Base-by-base conservation (phyloP, 306 rosid species). In the Corylus americana region DNA sequence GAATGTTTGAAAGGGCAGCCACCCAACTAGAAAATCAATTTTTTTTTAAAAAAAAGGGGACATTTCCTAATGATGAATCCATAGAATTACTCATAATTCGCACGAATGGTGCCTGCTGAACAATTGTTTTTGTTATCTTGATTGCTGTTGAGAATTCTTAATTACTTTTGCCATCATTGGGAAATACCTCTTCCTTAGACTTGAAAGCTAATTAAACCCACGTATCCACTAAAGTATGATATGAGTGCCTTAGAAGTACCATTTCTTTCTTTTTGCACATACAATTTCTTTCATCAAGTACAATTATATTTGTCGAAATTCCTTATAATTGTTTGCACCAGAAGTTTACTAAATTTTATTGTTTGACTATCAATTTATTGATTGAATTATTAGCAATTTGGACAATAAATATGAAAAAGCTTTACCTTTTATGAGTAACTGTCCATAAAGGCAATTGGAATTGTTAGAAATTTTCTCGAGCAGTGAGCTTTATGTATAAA, bases 221-320 rank as follows among this genome's bases (percentile, higher is more conserved):
- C 9, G 2, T 20, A 42, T 68, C 50, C 6, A 10, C 13, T 9
- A 12, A 62, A 20, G 44, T 27, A 62, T 8, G n/a, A 68, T 35
- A 66, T 9, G 72, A 68, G 72, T 68, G 50, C 18, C 72, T 68
- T 68, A 3, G 27, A 68, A 68, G 72, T 42, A 35, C 51, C 14
- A n/a, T 68, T 18, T 63, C 22, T 18, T 54, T 49, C 12, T 8
- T 9, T 45, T 9, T 45, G 49, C 10, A 8, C 49, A 45, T 45
- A 45, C 49, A 9, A 22, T 8, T 58, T 59, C 8, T 59, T 59
- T 59, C 17, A 7, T 39, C 9, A 42, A 42, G 8, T 42, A 42
- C 8, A 42, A 42, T 42, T 5, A 1, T 5, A 42, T 42, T 42
- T 42, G 45, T 42, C 6, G 7, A 42, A 42, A 42, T 5, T 39